Conservation (phyloP, 306 rosid species). For the Erythrophleum fordii region DNA sequence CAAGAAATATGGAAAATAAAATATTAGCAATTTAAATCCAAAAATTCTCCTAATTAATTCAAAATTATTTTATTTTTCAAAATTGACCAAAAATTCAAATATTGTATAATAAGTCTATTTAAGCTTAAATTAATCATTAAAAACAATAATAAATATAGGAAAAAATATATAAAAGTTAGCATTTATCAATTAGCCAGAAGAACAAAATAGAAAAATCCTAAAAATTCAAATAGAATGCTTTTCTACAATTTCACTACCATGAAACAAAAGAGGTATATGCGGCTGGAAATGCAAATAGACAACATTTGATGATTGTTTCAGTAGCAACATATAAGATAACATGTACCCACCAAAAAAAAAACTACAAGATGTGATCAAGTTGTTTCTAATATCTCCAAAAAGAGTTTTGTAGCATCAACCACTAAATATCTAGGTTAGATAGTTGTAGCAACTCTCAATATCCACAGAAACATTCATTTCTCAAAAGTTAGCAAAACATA, state of each 20-base stretch:
- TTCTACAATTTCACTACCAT: not conserved
- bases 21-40: too few relatives aligned
- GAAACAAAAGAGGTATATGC: not conserved
- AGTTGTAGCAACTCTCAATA: not conserved
- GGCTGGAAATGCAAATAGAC: not conserved
- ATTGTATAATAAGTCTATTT: too few relatives aligned
- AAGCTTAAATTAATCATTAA: too few relatives aligned
- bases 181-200: not conserved
- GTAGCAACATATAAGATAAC: not conserved
- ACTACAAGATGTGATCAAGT: not conserved
- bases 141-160: too few relatives aligned
- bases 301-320: not conserved
- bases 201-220: not conserved
- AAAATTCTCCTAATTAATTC: too few relatives aligned
- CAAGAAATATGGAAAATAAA: too few relatives aligned
- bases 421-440: not conserved
- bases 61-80: too few relatives aligned
- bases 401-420: too few relatives aligned
- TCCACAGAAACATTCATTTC: not conserved
- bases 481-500: not conserved
- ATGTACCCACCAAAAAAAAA: not conserved
- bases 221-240: not conserved
- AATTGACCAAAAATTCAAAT: too few relatives aligned
- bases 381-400: not conserved
- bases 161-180: too few relatives aligned